These are phyloP conservation scores for Plantago rigida DNA, from an alignment of 305 asterid species.

Conservation along the genomic window DNA sequence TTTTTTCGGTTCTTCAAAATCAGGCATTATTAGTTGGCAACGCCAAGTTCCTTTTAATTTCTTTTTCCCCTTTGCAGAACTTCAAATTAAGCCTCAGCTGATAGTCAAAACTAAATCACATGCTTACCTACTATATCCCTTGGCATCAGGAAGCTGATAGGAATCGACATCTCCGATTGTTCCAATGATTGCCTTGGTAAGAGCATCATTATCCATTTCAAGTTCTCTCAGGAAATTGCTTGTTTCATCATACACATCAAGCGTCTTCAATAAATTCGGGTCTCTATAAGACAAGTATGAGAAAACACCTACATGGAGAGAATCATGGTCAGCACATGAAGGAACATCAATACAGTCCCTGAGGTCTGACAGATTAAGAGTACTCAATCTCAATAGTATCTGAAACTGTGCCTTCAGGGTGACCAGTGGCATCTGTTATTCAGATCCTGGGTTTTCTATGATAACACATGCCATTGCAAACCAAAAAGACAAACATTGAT, in stretches of 20 bases:
- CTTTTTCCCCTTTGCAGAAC: too few relatives aligned
- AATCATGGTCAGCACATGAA: conserved; percentile 19
- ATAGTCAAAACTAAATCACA: background rate
- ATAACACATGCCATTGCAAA: too few relatives aligned
- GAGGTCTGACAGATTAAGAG: too few relatives aligned
- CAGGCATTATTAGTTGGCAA: too few relatives aligned
- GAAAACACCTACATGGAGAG: conserved; percentile 64
- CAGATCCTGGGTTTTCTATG: too few relatives aligned
- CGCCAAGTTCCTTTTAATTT: too few relatives aligned
- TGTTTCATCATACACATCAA: conserved; percentile 83
- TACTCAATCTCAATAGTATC: too few relatives aligned
- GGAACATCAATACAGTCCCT: background rate
- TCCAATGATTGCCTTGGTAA: conserved; percentile 92
- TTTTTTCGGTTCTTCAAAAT: too few relatives aligned
- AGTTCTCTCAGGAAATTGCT: conserved; percentile 72
- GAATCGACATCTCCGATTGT: conserved; percentile 92
- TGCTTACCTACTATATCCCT: conserved; percentile 81
- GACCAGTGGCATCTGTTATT: too few relatives aligned
- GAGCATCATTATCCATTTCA: conserved; percentile 80
- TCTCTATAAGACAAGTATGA: conserved; percentile 88
- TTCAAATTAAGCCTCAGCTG: too few relatives aligned
- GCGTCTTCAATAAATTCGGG: conserved; percentile 88
- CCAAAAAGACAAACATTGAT: too few relatives aligned
- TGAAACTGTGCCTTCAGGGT: too few relatives aligned
- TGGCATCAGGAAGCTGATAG: conserved; percentile 93